Conservation (phyloP, 2,329 filamentous ascomycete genomes). For the Myotisia sp. region DNA sequence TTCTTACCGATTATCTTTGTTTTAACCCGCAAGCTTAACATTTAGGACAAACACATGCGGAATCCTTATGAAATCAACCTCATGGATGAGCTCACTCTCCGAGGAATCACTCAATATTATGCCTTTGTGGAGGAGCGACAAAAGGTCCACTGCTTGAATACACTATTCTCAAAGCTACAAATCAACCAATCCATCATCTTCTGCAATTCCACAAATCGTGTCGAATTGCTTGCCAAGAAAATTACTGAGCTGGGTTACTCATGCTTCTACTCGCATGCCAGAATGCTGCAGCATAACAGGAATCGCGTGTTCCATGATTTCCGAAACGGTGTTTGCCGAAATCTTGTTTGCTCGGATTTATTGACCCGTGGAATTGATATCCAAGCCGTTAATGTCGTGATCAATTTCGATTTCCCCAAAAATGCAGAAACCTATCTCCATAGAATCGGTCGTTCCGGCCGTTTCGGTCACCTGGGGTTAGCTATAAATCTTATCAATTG, state of each 20-base stretch:
- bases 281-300: constrained; percentile 87
- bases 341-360: constrained; percentile 93
- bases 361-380: constrained; percentile 98
- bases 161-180: constrained; percentile 94
- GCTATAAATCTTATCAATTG: constrained; percentile 99
- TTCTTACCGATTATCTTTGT: neutral
- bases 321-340: constrained; percentile 92
- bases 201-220: constrained; percentile 97
- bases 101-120: constrained; percentile 98
- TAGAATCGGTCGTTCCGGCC: constrained; percentile 91
- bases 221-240: constrained; percentile 95
- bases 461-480: constrained; percentile 90
- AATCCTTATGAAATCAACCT: constrained; percentile 97
- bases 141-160: constrained; percentile 98
- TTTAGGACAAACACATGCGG: constrained; percentile 82
- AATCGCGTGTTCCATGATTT: constrained; percentile 99
- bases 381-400: constrained; percentile 97
- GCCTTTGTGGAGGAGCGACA: constrained; percentile 98
- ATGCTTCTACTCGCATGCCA: constrained; percentile 97
- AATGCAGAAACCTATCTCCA: constrained; percentile 98
- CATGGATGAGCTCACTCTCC: constrained; percentile 96
- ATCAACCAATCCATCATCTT: constrained; percentile 99
- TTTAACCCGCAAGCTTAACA: neutral
- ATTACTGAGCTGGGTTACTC: constrained; percentile 98
- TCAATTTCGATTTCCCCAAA: constrained; percentile 99